Percentiles rank a stretch among this genome's conserved stretches.
Conservation (phyloP, 2,329 filamentous ascomycete genomes). For the Dryadomyces quercus-mongolicae region DNA sequence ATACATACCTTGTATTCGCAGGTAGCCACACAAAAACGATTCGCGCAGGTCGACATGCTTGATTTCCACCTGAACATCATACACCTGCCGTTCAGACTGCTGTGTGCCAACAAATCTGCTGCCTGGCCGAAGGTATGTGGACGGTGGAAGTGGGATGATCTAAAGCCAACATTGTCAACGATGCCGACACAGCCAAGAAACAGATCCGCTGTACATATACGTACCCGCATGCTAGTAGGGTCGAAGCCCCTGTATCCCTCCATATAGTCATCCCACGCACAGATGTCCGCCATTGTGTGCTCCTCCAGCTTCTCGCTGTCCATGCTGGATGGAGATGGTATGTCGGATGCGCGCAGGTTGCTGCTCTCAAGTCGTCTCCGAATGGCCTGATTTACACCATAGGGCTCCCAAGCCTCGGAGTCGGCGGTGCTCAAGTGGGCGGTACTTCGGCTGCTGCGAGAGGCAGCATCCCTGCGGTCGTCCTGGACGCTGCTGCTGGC, state of each 20-base stretch:
- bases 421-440: slow-evolving; percentile 3
- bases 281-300: slow-evolving; percentile 16
- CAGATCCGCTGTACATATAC: slow-evolving; percentile 12
- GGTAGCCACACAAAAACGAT: slow-evolving; percentile 87
- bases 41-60: slow-evolving; percentile 92
- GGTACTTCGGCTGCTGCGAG: slow-evolving; percentile 10
- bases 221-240: slow-evolving; percentile 42
- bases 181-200: not conserved
- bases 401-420: slow-evolving; percentile 12
- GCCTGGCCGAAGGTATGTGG: slow-evolving; percentile 74
- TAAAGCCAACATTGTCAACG: slow-evolving; percentile 20
- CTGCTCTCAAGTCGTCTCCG: slow-evolving; percentile 11
- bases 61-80: slow-evolving; percentile 93
- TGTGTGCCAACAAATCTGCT: slow-evolving; percentile 86
- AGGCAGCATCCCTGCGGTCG: not conserved
- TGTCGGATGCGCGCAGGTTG: not conserved
- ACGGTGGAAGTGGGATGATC: slow-evolving; percentile 68
- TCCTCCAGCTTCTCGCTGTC: slow-evolving; percentile 25
- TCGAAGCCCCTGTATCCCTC: slow-evolving; percentile 37
- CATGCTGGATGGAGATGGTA: slow-evolving; percentile 8
- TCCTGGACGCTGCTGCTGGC: not conserved
- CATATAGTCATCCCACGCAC: slow-evolving; percentile 18
- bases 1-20: slow-evolving; percentile 82
- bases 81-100: slow-evolving; percentile 82
- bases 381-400: not conserved